Percentiles rank a stretch among this genome's conserved stretches.
Conservation (phyloP, 2,329 filamentous ascomycete genomes). For the Fusarium transvaalense region DNA sequence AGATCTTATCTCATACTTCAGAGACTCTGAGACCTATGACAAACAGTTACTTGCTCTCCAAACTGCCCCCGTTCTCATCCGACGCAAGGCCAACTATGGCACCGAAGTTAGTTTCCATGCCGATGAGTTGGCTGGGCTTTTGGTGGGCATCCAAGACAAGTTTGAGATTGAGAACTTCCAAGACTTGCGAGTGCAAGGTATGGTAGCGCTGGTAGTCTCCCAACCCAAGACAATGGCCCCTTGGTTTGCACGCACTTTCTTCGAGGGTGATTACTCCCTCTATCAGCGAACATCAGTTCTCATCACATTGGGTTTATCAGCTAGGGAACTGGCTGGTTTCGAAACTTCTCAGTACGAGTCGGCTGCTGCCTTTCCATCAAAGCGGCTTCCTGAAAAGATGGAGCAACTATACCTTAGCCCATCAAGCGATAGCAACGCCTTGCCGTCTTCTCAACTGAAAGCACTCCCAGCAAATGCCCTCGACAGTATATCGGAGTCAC, state of each 20-base stretch:
- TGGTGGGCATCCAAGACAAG: conserved; percentile 87
- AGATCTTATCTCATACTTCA: conserved; percentile 82
- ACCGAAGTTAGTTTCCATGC: conserved; percentile 88
- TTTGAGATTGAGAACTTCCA: conserved; percentile 85
- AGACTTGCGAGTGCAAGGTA: conserved; percentile 79
- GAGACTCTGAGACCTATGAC: conserved; percentile 86
- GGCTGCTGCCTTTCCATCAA: conserved; percentile 78
- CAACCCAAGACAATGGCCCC: conserved; percentile 82
- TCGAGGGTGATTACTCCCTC: conserved; percentile 91
- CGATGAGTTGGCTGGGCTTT: conserved; percentile 80
- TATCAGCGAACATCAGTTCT: conserved; percentile 86
- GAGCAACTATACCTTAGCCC: conserved; percentile 75
- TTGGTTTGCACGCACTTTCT: conserved; percentile 88
- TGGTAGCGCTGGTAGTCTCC: conserved; percentile 84
- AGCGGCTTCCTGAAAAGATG: conserved; percentile 78
- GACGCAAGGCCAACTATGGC: conserved; percentile 89
- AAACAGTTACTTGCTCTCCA: conserved; percentile 82
- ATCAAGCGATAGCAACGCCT: conserved; percentile 40
- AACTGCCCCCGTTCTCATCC: conserved; percentile 83
- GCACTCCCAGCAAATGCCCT: conserved; percentile 70
- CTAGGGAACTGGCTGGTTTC: conserved; percentile 86
- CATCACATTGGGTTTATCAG: conserved; percentile 82
- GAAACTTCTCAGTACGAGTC: conserved; percentile 67
- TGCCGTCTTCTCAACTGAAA: conserved; percentile 58
- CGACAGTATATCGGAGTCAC: conserved; percentile 73